A percentile compares a stretch with the other conserved stretches of the same genome.
Conservation (phyloP, 2,329 filamentous ascomycete genomes). For the Harringtonia aguacate region DNA sequence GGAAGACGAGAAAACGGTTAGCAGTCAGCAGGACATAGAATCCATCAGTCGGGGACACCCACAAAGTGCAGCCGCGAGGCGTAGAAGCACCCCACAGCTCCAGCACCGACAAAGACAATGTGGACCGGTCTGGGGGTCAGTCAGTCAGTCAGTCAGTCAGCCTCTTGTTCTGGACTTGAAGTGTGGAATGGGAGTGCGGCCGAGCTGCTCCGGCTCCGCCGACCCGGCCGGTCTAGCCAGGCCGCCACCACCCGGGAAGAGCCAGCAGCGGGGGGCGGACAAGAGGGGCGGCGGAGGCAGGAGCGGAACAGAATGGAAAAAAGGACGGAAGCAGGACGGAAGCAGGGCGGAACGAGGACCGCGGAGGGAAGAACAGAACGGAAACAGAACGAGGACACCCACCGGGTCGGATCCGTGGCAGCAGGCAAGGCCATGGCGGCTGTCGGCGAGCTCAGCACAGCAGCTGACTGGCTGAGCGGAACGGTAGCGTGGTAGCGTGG, state of each 20-base stretch:
- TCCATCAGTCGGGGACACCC: constrained; percentile 12
- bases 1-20: no score
- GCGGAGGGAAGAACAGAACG: no score
- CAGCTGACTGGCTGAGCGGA: not conserved
- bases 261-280: no score
- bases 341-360: not conserved
- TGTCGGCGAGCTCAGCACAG: not conserved
- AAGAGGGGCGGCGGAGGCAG: no score
- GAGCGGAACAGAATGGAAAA: no score
- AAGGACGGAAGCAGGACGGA: not conserved
- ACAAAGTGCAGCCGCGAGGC: constrained; percentile 56
- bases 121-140: constrained; percentile 34
- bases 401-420: constrained; percentile 6
- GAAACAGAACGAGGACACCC: not conserved
- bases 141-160: constrained; percentile 1
- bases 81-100: constrained; percentile 64
- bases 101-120: constrained; percentile 58
- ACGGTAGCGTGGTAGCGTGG: no score
- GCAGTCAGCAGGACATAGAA: not conserved
- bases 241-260: no score
- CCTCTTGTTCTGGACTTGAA: no score
- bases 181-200: no score
- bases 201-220: no score
- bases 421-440: constrained; percentile 5
- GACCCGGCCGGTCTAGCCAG: no score